phyloP scores from a whole-genome alignment of 2,329 filamentous ascomycete genomes.

The Ophiostoma angusticollis region DNA sequence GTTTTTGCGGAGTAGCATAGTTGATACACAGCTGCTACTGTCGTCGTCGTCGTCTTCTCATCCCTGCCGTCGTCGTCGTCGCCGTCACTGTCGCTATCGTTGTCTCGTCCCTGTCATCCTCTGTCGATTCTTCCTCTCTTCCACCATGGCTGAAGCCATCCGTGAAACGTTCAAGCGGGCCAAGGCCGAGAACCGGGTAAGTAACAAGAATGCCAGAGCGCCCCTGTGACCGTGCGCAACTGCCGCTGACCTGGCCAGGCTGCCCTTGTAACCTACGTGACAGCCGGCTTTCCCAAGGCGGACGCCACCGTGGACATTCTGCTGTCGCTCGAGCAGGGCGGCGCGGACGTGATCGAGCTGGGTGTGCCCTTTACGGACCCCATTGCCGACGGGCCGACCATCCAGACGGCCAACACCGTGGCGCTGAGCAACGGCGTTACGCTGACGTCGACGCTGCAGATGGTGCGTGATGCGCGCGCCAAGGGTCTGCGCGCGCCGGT shows the following conservation, averaged over 20 bases:
- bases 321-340: slow-evolving; percentile 82
- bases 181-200: slow-evolving; percentile 46
- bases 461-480: slow-evolving; percentile 68
- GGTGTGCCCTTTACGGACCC: slow-evolving; percentile 96
- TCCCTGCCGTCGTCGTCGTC: neutral
- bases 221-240: too few species aligned
- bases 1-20: too few species aligned
- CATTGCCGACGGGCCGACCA: slow-evolving; percentile 93
- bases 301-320: slow-evolving; percentile 73
- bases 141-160: slow-evolving; percentile 42
- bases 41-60: too few species aligned
- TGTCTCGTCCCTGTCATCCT: too few species aligned
- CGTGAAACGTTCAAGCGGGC: slow-evolving; percentile 47
- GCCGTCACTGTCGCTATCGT: neutral
- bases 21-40: too few species aligned
- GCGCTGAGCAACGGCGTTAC: slow-evolving; percentile 84
- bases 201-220: too few species aligned
- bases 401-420: slow-evolving; percentile 87
- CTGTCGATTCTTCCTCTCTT: too few species aligned
- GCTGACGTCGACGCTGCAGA: slow-evolving; percentile 63
- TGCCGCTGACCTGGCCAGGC: too few species aligned
- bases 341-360: slow-evolving; percentile 89
- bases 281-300: slow-evolving; percentile 78
- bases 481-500: slow-evolving; percentile 70
- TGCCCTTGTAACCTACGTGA: slow-evolving; percentile 91